These are phyloP conservation scores for Mycena haematopus DNA, from an alignment of 768 basidiomycete genomes.

Conservation along the genomic window DNA sequence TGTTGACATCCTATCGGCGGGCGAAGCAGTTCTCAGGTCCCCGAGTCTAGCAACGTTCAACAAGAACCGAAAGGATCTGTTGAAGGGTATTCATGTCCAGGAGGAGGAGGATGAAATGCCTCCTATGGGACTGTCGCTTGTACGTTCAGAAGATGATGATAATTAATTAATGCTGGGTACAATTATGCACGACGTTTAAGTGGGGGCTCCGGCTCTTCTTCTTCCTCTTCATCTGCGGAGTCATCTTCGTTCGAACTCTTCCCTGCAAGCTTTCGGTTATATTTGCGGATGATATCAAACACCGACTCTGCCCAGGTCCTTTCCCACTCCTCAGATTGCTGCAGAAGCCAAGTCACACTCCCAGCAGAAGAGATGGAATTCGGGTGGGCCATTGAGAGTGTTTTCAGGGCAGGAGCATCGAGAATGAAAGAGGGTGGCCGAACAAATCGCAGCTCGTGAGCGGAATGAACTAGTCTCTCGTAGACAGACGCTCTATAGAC, in stretches of 20 bases:
- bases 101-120: conserved; percentile 33
- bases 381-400: conserved; percentile 21
- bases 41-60: conserved; percentile 41
- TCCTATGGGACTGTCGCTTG: conserved; percentile 40
- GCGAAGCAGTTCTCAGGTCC: conserved; percentile 12
- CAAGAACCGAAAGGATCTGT: conserved; percentile 34
- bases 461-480: too few relatives aligned
- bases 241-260: too few relatives aligned
- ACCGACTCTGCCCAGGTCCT: conserved; percentile 23
- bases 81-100: neutral
- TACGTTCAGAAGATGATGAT: too few relatives aligned
- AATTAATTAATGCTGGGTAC: too few relatives aligned
- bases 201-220: conserved; percentile 42
- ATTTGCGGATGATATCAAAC: too few relatives aligned
- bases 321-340: conserved; percentile 34
- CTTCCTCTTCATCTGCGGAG: conserved; percentile 27
- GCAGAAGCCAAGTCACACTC: conserved; percentile 20
- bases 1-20: neutral
- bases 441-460: conserved; percentile 4
- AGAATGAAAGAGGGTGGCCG: conserved; percentile 34
- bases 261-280: too few relatives aligned
- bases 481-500: too few relatives aligned
- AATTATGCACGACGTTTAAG: conserved; percentile 38
- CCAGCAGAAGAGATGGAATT: conserved; percentile 8
- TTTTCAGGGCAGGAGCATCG: conserved; percentile 5